Base-by-base conservation (phyloP, 2,329 filamentous ascomycete genomes). In the Fusarium citri region DNA sequence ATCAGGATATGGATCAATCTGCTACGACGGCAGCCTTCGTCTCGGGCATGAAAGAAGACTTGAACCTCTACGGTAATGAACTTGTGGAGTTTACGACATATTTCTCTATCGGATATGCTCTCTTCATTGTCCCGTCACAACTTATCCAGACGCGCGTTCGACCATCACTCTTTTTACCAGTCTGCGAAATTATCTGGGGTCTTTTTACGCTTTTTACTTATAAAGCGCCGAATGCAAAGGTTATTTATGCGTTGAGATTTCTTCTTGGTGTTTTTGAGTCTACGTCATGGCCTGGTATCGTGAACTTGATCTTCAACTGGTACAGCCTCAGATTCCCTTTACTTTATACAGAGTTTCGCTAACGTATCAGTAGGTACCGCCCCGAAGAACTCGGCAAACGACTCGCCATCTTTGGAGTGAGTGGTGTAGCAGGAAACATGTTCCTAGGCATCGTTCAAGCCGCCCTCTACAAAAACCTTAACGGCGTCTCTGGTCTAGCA, bases 71-170 rank as follows among this genome's bases (percentile, higher is more conserved):
- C 8, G 67, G 72, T 0, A 74, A 74, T 5, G 67, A 74, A 40
- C 6, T 74, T 7, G 72, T 74, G 0, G 69, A 74, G 8, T 74
- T 74, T n/a, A 74, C 72, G 2, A 74, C 72, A 1, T 74, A 74
- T 20, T 74, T 74, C 34, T 73, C 72, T 16, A 74, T 74, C 15
- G 69, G 72, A 4, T 74, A 74, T 20, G 69, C 72, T 0, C 34
- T 74, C 6, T 74, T 74, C 4, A 74, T 74, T 3, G 69, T 74
- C 0, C 72, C 72, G 0, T 74, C 72, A 0, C 72, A 74, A 10
- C 41, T 74, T 10, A 71, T 74, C 10, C 72, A 74, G 6, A 74
- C 72, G 0, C 67, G 72, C 11, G 48, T 74, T 10, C 67, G 72
- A 4, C 72, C 72, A 9, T 74, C 72, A 1, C 20, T 74, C 0